Percentiles rank a stretch among this genome's conserved stretches.
phyloP scores from a whole-genome alignment of 768 basidiomycete genomes.

The Boletus reticuloceps region DNA sequence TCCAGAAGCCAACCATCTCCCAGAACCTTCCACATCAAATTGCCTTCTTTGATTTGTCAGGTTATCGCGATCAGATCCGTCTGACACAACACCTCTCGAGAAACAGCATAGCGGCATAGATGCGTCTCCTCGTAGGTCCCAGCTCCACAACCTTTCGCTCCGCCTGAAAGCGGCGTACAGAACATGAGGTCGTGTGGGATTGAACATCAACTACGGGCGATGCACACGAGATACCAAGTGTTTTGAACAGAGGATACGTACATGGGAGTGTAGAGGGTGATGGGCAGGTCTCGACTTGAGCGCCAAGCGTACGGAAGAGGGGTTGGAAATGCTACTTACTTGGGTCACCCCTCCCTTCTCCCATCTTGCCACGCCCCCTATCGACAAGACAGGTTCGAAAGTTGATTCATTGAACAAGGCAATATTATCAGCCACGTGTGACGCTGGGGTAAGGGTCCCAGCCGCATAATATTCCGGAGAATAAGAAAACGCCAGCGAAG shows the following conservation, averaged over 20 bases:
- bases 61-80: not conserved
- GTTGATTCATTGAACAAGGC: slow-evolving; percentile 64
- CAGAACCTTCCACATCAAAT: slow-evolving; percentile 76
- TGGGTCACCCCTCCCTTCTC: slow-evolving; percentile 44
- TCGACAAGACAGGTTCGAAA: slow-evolving; percentile 54
- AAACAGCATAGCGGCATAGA: slow-evolving; percentile 40
- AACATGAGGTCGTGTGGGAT: slow-evolving; percentile 65
- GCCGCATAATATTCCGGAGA: slow-evolving; percentile 72
- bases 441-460: slow-evolving; percentile 61
- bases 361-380: slow-evolving; percentile 50
- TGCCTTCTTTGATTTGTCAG: slow-evolving; percentile 70
- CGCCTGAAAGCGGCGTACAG: slow-evolving; percentile 81
- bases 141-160: slow-evolving; percentile 56
- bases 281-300: not conserved
- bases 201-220: slow-evolving; percentile 63
- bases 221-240: not conserved
- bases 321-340: slow-evolving; percentile 32
- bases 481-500: slow-evolving; percentile 75
- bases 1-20: slow-evolving; percentile 62
- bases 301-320: not conserved
- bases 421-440: slow-evolving; percentile 49
- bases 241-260: not conserved
- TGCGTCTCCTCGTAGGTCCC: slow-evolving; percentile 72
- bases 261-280: not conserved
- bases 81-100: slow-evolving; percentile 1